Evolutionary conservation across 768 basidiomycete species (phyloP), one percentile per base, ranked within the genome.

Genomic region (Agaricus subrufescens): DNA sequence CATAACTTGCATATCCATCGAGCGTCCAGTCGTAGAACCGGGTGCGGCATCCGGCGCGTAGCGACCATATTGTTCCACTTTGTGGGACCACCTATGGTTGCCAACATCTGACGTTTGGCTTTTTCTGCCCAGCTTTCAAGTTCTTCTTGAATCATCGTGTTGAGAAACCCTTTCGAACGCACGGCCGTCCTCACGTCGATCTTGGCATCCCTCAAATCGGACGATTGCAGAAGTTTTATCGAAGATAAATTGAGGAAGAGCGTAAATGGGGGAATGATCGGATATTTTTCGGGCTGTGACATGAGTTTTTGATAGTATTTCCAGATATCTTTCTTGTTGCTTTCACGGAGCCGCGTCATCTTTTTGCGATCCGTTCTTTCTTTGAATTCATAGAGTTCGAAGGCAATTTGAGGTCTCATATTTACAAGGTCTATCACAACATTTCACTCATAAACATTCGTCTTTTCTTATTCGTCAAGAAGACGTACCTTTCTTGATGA

Each of bases 1-100:
- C 89, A 91, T 39, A 62, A 60, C 53, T 66, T 75, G 64, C 88
- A 91, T 27, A 69, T 65, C 67, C 86, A 89, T 25, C 81, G 69
- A 0, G 85, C 83, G 4, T 80, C 82, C 12, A 84, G 55, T 43
- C 86, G 73, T 47, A 85, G 76, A 15, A 79, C 77, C 0, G 86
- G 85, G 63, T 82, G 81, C 8, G 86, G 52, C 39, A 67, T 64
- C 37, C 49, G 42, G 3, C 19, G 40, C 14, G 66, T 74, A 50
- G 65, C 72, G 61, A 75, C 80, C 19, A 81, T 71, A 27, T 68
- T 70, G 60, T 72, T 79, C 84, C 84, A 87, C 3, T 75, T 66
- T 34, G 57, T 61, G 0, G 75, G 66, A 51, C 73, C 73, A 0
- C 85, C 87, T 7, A 89, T 64, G 9, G 74, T 61, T 4, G 60